Base-by-base conservation (phyloP, 2,329 filamentous ascomycete genomes). In the Aspergillus hortae region DNA sequence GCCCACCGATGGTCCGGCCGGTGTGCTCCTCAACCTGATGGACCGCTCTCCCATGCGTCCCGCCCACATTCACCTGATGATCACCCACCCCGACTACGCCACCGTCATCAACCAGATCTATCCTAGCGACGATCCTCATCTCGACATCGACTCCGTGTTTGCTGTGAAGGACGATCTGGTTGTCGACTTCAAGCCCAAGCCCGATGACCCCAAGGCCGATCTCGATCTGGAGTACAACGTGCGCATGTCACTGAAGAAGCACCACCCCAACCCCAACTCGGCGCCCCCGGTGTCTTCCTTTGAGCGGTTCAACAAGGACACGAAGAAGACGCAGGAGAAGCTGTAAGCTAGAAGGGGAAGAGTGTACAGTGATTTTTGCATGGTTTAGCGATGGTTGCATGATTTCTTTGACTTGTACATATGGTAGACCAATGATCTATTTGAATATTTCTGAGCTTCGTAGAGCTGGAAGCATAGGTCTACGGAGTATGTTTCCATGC, bases 181-280 rank as follows among this genome's bases (percentile, higher is more conserved):
- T 46, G 77, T 82, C 43, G 77, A 84, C 61, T 83, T 84, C 64
- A 74, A 74, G 63, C 80, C 80, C 48, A 71, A 73, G 63, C 70
- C 77, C 54, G 67, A 70, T 45, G 74, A 79, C 57, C 69, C 75
- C 56, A 78, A 82, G 69, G 81, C 83, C 6, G 66, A 71, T 54
- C 77, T 83, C 67, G 81, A 86, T 67, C 67, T 88, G 49, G 76
- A 79, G 61, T 86, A 86, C 67, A 79, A 88, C 61, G 80, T 88
- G 54, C 75, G 68, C 21, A 73, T 86, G 56, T 78, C 79, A 14
- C 76, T 77, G 17, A 69, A 69, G 64, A 66, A 68, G 60, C 67
- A 70, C 54, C 68, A 71, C 61, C 68, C 66, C 46, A 67, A 71
- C 61, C 68, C 68, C 54, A 68, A 70, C 65, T 67, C 68, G 4